These are phyloP conservation scores for Kalmanozyma brasiliensis DNA, from an alignment of 1,284 basidiomycete species.

Conservation along the genomic window DNA sequence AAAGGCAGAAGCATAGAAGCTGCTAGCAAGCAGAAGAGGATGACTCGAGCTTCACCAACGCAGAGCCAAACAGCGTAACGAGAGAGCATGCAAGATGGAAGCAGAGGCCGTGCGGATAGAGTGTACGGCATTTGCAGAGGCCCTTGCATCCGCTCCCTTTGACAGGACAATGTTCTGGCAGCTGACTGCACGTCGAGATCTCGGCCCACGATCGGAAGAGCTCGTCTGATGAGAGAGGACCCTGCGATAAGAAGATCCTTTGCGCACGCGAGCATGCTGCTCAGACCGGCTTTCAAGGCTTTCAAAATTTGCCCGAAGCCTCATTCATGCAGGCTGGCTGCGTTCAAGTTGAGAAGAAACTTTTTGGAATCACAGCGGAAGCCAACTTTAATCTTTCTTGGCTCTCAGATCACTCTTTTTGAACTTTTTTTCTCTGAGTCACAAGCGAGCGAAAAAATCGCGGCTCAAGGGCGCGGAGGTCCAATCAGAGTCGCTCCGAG, in stretches of 20 bases:
- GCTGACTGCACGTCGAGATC: slow-evolving; percentile 5
- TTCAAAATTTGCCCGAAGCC: too few relatives aligned
- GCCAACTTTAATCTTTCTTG: background rate
- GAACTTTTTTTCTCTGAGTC: slow-evolving; percentile 5
- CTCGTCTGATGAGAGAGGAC: background rate
- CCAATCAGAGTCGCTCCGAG: background rate
- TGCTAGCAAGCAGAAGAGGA: background rate
- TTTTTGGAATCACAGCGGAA: slow-evolving; percentile 1
- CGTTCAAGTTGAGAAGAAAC: background rate
- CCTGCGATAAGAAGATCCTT: slow-evolving; percentile 2
- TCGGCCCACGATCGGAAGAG: slow-evolving; percentile 7
- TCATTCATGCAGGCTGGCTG: too few relatives aligned
- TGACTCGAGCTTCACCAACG: slow-evolving; percentile 8
- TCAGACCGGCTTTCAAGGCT: too few relatives aligned
- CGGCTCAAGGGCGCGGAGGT: too few relatives aligned
- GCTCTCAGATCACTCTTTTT: too few relatives aligned
- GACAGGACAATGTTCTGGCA: background rate
- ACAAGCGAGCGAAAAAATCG: background rate
- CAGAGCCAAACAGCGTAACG: background rate
- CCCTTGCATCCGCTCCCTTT: too few relatives aligned
- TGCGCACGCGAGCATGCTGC: too few relatives aligned
- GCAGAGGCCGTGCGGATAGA: slow-evolving; percentile 6
- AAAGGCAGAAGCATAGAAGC: background rate
- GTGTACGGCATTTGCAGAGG: too few relatives aligned
- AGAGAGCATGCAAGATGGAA: background rate